These are phyloP conservation scores for Craspedostauros australis DNA, from an alignment of 108 stramenopile genomes.

Conservation along the genomic window DNA sequence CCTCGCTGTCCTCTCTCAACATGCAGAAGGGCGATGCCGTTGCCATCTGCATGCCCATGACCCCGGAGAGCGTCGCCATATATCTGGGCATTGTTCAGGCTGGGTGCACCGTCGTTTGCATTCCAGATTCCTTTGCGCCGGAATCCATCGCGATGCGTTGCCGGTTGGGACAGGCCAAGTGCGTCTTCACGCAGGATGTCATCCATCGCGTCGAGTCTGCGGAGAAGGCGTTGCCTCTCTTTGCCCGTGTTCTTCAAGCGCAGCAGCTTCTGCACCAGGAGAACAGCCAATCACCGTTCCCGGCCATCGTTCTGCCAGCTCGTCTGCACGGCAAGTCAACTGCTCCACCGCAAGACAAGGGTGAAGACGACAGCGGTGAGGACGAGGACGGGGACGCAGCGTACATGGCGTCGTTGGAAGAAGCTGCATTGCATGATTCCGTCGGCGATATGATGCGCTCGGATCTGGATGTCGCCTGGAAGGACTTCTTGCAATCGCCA, in stretches of 20 bases:
- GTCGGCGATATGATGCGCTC: conserved; percentile 4
- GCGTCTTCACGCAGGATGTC: conserved; percentile 33
- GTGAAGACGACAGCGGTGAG: conserved; percentile 6
- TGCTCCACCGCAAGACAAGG: not conserved
- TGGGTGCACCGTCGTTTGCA: conserved; percentile 26
- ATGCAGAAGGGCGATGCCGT: conserved; percentile 19
- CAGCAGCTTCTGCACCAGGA: conserved; percentile 8
- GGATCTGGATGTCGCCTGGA: conserved; percentile 18
- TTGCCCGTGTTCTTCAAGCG: conserved; percentile 19
- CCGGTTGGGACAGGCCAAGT: conserved; percentile 32
- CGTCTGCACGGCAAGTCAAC: conserved; percentile 20
- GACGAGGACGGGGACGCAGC: conserved; percentile 4
- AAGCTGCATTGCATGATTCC: conserved; percentile 14
- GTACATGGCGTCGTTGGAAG: no score
- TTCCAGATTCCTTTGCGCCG: conserved; percentile 30
- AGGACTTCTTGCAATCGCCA: conserved; percentile 23
- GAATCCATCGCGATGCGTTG: conserved; percentile 27
- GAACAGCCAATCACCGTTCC: conserved; percentile 1
- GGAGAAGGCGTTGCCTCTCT: conserved; percentile 25
- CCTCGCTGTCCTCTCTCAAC: conserved; percentile 8
- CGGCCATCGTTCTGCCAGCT: conserved; percentile 21
- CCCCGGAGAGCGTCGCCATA: conserved; percentile 30
- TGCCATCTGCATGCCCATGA: conserved; percentile 37
- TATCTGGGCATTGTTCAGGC: conserved; percentile 32
- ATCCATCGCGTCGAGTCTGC: conserved; percentile 28